Base-by-base conservation (phyloP, 306 rosid genomes). In the Lathyrus aphaca region DNA sequence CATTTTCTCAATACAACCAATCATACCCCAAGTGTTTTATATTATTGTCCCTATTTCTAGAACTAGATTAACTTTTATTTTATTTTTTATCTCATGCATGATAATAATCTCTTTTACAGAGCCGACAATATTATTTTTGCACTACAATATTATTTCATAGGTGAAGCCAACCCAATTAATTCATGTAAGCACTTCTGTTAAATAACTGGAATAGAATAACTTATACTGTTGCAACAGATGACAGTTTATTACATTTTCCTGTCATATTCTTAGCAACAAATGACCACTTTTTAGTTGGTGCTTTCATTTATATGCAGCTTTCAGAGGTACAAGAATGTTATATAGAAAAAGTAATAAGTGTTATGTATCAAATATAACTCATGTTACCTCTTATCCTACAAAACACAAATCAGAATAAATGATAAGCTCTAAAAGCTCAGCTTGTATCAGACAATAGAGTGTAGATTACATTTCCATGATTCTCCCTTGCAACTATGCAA, bases 391-490 rank as follows among this genome's bases (percentile, higher is more conserved):
- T 7, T 7, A 16, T 48, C 54, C 10, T 16, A 48, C 10, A 8
- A 8, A 49, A 49, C 13, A 49, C 25, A 8, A 8, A 67, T 9
- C 57, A 14, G 10, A 66, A 46, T 29, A 67, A 6, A 49, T 49
- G 56, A 49, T 11, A 49, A 9, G 56, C 19, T 67, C 46, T 49
- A 27, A 17, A n/a, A 32, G 48, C 48, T 50, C 1, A 44, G 51
- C 60, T 12, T 12, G 19, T 8, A 12, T 50, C 19, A 18, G 10
- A 68, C 35, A 13, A 46, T 10, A 6, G 29, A 43, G 23, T 48
- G 58, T 29, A 48, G 59, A 48, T 46, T 48, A 29, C 59, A 66
- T 11, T 48, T 66, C 12, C 18, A 48, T 49, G 60, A 53, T 53
- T 21, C 32, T 49, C 23, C 55, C 30, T 51, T 50, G 27, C 58